These are phyloP conservation scores for Ceratocystis cacaofunesta DNA, from an alignment of 2,329 filamentous ascomycete species.

Conservation along the genomic window DNA sequence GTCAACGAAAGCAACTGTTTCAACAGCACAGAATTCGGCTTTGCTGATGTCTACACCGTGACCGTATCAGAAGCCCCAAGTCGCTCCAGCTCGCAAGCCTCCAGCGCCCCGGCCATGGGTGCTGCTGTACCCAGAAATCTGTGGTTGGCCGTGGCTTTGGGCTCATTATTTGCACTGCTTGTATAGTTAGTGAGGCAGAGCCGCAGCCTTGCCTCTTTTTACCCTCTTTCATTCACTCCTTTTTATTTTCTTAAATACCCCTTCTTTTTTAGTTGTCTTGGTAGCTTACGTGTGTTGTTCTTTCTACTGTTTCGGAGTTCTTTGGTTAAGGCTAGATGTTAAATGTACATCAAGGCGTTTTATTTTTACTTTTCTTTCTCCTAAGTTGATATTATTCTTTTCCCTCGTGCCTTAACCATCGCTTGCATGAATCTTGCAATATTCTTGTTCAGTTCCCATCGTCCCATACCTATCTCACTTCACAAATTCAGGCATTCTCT, in stretches of 20 bases:
- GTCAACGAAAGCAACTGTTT: slow-evolving; percentile 77
- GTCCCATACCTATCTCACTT: not conserved
- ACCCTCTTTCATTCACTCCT: not conserved
- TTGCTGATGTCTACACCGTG: slow-evolving; percentile 62
- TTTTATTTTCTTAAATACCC: not conserved
- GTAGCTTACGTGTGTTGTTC: not conserved
- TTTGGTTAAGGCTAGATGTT: not conserved
- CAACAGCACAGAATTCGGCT: slow-evolving; percentile 66
- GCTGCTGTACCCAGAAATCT: not conserved
- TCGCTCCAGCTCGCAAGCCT: slow-evolving; percentile 24
- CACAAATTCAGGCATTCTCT: slow-evolving; percentile 31
- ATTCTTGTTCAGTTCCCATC: not conserved
- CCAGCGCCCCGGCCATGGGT: slow-evolving; percentile 18
- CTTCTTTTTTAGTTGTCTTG: not conserved
- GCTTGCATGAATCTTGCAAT: not conserved
- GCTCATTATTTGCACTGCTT: not conserved
- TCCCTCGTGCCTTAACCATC: too few relatives aligned
- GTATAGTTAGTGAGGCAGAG: not conserved
- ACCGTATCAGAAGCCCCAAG: slow-evolving; percentile 32
- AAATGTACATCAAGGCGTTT: not conserved
- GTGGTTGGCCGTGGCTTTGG: not conserved
- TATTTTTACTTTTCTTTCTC: not conserved
- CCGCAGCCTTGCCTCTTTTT: not conserved
- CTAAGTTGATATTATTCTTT: too few relatives aligned
- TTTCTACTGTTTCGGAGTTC: not conserved